Conservation (phyloP, 169 alveolate genomes). For the Eimeria necatrix region DNA sequence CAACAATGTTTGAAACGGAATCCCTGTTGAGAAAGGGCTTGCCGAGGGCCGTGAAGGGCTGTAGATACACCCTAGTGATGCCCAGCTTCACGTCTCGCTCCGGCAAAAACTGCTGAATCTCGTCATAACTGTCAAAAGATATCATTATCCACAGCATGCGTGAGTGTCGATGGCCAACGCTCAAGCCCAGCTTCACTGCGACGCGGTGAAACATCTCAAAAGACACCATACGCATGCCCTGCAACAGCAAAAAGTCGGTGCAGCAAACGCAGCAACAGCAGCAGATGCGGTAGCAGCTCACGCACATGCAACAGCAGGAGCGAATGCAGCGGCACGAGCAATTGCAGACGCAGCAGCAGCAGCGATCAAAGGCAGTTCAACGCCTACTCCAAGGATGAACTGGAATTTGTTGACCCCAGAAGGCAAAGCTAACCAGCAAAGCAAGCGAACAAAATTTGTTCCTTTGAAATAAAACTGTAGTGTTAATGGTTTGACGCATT, state of each 20-base stretch:
- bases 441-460: too few species aligned
- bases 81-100: slow-evolving; percentile 80
- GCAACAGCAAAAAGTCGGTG: neutral
- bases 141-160: slow-evolving; percentile 80
- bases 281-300: neutral
- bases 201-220: slow-evolving; percentile 82
- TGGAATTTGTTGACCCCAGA: too few species aligned
- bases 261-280: slow-evolving; percentile 4
- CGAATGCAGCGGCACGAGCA: neutral
- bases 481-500: too few species aligned
- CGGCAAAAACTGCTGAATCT: slow-evolving; percentile 77
- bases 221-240: slow-evolving; percentile 79
- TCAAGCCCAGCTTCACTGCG: slow-evolving; percentile 75
- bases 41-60: slow-evolving; percentile 71
- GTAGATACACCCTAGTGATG: slow-evolving; percentile 65
- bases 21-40: slow-evolving; percentile 62
- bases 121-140: slow-evolving; percentile 51
- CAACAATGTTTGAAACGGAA: slow-evolving; percentile 27
- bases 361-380: neutral
- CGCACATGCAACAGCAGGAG: neutral
- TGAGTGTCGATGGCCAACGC: slow-evolving; percentile 79
- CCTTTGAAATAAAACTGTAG: too few species aligned
- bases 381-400: neutral
- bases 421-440: too few species aligned
- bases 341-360: neutral